Conservation (phyloP, 2,329 filamentous ascomycete genomes). For the Paecilomyces formosus region DNA sequence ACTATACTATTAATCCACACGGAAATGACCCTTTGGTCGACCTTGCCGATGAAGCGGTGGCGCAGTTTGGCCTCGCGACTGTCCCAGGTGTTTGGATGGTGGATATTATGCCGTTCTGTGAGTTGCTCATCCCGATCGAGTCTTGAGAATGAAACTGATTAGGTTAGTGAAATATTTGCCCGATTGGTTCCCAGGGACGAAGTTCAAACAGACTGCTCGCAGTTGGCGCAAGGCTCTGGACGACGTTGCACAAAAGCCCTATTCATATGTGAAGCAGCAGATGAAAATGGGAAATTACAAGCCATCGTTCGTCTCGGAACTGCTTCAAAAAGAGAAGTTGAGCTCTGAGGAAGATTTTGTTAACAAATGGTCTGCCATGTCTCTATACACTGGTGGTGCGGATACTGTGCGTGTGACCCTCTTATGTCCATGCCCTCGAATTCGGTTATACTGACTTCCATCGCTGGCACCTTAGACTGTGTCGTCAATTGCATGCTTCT, state of each 20-base stretch:
- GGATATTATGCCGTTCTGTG: slow-evolving; percentile 34
- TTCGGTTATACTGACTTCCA: not conserved
- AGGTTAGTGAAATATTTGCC: slow-evolving; percentile 28
- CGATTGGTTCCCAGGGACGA: slow-evolving; percentile 39
- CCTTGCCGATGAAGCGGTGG: slow-evolving; percentile 33
- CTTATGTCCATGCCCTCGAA: not conserved
- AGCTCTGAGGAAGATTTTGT: slow-evolving; percentile 19
- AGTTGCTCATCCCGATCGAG: not conserved
- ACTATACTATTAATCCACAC: slow-evolving; percentile 30
- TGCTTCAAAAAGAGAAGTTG: slow-evolving; percentile 24
- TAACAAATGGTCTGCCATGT: slow-evolving; percentile 25
- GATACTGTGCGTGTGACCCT: slow-evolving; percentile 25
- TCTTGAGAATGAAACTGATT: not conserved
- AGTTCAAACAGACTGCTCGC: slow-evolving; percentile 35
- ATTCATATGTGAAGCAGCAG: slow-evolving; percentile 36
- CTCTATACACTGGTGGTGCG: slow-evolving; percentile 36
- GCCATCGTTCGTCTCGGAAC: slow-evolving; percentile 34
- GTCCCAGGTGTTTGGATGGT: slow-evolving; percentile 39
- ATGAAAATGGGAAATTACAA: slow-evolving; percentile 23
- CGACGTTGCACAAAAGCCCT: slow-evolving; percentile 32
- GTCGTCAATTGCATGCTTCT: slow-evolving; percentile 29
- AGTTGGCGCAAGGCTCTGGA: slow-evolving; percentile 23
- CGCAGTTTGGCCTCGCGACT: slow-evolving; percentile 33
- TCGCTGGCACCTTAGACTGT: slow-evolving; percentile 20
- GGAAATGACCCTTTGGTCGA: slow-evolving; percentile 35